Percentiles rank a stretch among this genome's conserved stretches.
Conservation (phyloP, 768 basidiomycete species). For the Tricholoma terreum region DNA sequence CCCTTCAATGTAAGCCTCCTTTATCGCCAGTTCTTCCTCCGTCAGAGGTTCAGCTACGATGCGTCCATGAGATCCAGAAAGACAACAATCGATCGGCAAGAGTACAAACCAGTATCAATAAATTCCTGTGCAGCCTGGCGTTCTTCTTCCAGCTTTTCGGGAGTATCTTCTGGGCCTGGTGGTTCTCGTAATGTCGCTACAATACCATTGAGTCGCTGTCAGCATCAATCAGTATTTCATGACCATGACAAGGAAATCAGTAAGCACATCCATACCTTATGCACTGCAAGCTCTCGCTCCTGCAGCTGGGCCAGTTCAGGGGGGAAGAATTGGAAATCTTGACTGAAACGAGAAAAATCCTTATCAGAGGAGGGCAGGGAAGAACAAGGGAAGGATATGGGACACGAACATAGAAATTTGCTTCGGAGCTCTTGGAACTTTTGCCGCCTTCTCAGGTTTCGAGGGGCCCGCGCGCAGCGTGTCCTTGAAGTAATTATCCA, state of each 20-base stretch:
- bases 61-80: background rate
- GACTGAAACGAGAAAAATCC: conserved; percentile 42
- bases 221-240: conserved; percentile 1
- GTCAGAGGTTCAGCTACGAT: conserved; percentile 79
- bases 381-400: conserved; percentile 5
- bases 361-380: conserved; percentile 5
- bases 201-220: conserved; percentile 64
- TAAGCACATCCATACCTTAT: conserved; percentile 48
- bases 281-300: conserved; percentile 80
- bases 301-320: conserved; percentile 76
- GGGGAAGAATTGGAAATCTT: conserved; percentile 98
- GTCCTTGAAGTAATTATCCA: conserved; percentile 95
- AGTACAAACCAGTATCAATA: conserved; percentile 75
- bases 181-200: conserved; percentile 62
- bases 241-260: background rate
- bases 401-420: conserved; percentile 73
- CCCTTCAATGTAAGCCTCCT: conserved; percentile 70
- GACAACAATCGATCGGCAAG: background rate
- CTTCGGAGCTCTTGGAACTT: conserved; percentile 83
- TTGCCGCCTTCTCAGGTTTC: conserved; percentile 78
- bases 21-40: conserved; percentile 80
- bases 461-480: conserved; percentile 76
- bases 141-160: conserved; percentile 84
- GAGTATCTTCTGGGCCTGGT: conserved; percentile 68
- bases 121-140: conserved; percentile 74